Conservation (phyloP, 192 early-diverging fungal species). For the Phlyctochytrium bullatum region DNA sequence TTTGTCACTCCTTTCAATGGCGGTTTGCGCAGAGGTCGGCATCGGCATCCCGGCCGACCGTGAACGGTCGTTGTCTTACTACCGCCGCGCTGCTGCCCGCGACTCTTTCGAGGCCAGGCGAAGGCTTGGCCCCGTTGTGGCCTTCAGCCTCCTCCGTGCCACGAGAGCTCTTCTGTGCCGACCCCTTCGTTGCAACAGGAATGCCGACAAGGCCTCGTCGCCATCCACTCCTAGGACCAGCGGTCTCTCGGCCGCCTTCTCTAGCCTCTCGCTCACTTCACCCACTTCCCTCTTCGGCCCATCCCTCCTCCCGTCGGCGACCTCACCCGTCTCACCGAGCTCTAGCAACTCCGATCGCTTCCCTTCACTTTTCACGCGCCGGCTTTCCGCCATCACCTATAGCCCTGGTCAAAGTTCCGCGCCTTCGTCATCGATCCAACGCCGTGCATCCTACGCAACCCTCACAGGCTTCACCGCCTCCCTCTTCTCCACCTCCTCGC, state of each 20-base stretch:
- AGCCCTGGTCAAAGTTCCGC: neutral
- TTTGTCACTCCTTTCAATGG: conserved; percentile 55
- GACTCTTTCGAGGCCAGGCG: conserved; percentile 31
- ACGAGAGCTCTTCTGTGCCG: conserved; percentile 27
- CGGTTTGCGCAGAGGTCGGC: conserved; percentile 75
- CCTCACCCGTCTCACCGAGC: neutral
- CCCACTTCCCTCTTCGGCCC: neutral
- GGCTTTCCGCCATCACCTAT: neutral
- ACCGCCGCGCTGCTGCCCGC: conserved; percentile 33
- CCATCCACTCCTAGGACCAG: neutral
- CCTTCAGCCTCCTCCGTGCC: conserved; percentile 24
- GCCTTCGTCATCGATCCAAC: neutral
- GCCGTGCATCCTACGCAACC: neutral
- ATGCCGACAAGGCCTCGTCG: neutral
- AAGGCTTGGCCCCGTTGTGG: conserved; percentile 21
- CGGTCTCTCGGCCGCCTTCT: neutral
- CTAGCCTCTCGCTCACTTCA: neutral
- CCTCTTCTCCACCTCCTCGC: no score
- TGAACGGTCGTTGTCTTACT: conserved; percentile 46
- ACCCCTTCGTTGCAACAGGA: neutral
- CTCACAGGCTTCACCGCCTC: neutral
- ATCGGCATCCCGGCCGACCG: conserved; percentile 59
- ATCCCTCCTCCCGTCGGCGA: neutral
- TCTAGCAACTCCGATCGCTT: neutral
- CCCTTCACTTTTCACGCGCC: no score